Evolutionary conservation across 2,329 filamentous ascomycete genomes (phyloP).

Genomic region (Fusarium scirpi): DNA sequence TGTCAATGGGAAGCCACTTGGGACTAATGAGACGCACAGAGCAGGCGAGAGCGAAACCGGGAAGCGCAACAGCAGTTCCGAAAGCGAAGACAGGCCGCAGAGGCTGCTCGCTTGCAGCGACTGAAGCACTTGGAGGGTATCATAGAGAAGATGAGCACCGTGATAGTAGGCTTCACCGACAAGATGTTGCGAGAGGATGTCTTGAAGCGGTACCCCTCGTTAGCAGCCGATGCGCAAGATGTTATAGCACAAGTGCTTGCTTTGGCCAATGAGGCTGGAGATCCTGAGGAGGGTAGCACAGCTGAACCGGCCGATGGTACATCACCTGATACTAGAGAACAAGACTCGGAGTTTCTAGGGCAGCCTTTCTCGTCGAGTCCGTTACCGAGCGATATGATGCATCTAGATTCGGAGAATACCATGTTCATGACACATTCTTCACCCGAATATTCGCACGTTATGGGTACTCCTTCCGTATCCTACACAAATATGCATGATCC

Average conservation of each 20-base stretch:
- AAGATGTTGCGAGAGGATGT: constrained; percentile 15
- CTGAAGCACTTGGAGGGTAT: constrained; percentile 11
- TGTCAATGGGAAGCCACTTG: background rate
- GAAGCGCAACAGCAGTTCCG: constrained; percentile 23
- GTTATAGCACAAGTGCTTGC: constrained; percentile 6
- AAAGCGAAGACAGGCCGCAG: constrained; percentile 12
- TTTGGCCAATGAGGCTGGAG: constrained; percentile 14
- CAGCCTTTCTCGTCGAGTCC: background rate
- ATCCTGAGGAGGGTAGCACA: background rate
- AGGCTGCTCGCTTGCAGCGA: constrained; percentile 5
- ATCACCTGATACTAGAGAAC: background rate
- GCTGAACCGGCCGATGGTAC: background rate
- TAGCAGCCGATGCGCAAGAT: background rate
- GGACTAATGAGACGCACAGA: background rate
- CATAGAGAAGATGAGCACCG: constrained; percentile 19
- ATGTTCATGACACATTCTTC: background rate
- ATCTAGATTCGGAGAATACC: background rate
- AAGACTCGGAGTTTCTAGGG: background rate
- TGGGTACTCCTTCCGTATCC: background rate
- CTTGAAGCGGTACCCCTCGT: background rate
- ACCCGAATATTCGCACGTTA: background rate
- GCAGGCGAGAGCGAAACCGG: constrained; percentile 17
- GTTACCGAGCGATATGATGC: too few species aligned
- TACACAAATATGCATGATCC: background rate
- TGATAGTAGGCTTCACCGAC: constrained; percentile 13